Evolutionary conservation across 225 moss, liverwort and hornwort genomes (phyloP).

Genomic region (Marchantia polymorpha): DNA sequence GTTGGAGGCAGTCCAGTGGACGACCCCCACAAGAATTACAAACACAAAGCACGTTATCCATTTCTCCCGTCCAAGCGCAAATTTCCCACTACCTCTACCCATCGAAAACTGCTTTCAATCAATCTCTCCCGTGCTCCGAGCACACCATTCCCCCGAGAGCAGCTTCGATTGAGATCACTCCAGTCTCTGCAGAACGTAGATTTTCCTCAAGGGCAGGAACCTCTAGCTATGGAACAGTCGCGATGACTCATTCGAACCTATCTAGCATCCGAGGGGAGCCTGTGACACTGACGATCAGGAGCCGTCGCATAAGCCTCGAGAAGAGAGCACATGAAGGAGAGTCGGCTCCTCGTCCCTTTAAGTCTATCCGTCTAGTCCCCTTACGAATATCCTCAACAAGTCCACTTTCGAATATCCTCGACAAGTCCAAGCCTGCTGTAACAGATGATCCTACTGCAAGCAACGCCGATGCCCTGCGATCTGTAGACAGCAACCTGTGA

Average conservation of each 20-base stretch:
- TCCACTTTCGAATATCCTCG: not conserved
- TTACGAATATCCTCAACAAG: not conserved
- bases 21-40: slow-evolving; percentile 19
- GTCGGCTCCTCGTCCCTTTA: not conserved
- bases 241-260: too few species aligned
- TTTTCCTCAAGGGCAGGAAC: not conserved
- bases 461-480: not conserved
- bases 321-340: not conserved
- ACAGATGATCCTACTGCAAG: not conserved
- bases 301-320: not conserved
- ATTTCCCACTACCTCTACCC: slow-evolving; percentile 14
- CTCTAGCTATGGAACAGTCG: too few species aligned
- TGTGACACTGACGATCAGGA: too few species aligned
- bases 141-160: not conserved
- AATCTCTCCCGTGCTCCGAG: not conserved
- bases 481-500: not conserved
- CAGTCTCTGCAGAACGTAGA: not conserved
- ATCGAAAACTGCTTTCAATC: not conserved
- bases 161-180: not conserved
- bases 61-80: slow-evolving; percentile 5
- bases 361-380: not conserved
- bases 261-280: too few species aligned
- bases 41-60: slow-evolving; percentile 24
- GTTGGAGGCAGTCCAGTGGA: slow-evolving; percentile 20
- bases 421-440: not conserved